phyloP scores from a whole-genome alignment of 2,329 filamentous ascomycete genomes.

The Fonsecaea pugnacius region DNA sequence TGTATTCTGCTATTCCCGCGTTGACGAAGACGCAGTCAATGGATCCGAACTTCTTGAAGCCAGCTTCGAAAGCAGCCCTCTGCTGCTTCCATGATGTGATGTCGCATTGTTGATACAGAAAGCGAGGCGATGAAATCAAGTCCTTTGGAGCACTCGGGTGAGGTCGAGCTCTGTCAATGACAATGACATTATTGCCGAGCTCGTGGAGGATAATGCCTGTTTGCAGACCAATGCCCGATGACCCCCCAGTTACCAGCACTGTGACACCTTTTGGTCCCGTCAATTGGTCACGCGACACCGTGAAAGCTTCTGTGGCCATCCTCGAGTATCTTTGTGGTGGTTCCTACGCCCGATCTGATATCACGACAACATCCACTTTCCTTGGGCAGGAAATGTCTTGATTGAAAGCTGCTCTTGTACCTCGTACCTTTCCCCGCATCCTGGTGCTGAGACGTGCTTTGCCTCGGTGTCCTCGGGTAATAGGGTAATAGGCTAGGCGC shows the following conservation, averaged over 20 bases:
- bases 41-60: constrained; percentile 48
- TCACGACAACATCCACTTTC: not conserved
- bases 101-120: constrained; percentile 50
- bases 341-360: not conserved
- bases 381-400: not conserved
- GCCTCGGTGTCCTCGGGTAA: not conserved
- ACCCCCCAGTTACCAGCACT: constrained; percentile 47
- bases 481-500: not conserved
- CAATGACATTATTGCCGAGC: constrained; percentile 48
- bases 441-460: not conserved
- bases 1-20: constrained; percentile 54
- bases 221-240: constrained; percentile 49
- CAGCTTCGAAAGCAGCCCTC: constrained; percentile 50
- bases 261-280: constrained; percentile 34
- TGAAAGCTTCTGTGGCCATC: constrained; percentile 35
- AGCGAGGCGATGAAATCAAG: constrained; percentile 37
- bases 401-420: not conserved
- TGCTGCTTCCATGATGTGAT: constrained; percentile 53
- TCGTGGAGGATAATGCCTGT: constrained; percentile 47
- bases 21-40: constrained; percentile 57
- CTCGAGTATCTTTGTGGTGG: not conserved
- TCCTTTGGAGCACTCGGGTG: constrained; percentile 40
- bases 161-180: constrained; percentile 44
- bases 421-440: not conserved
- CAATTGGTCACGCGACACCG: constrained; percentile 40